These are phyloP conservation scores for Sporobolomyces pararoseus DNA, from an alignment of 768 basidiomycete species.

Conservation along the genomic window DNA sequence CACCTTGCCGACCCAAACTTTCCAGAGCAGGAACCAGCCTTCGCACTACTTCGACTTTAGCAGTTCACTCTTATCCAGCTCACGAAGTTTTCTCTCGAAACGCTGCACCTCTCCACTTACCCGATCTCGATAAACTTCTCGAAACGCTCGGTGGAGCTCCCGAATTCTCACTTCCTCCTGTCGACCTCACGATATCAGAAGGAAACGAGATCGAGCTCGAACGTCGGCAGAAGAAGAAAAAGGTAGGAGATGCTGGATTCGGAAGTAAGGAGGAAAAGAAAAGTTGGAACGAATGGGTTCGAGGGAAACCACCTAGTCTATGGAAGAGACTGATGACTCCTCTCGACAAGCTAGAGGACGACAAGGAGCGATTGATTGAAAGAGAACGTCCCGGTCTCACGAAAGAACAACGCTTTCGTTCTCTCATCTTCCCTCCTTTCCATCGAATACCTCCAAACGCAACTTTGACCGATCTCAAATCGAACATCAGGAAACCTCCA, in stretches of 20 bases:
- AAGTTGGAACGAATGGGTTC: constrained; percentile 11
- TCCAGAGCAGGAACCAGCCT: neutral
- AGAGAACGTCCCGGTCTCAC: neutral
- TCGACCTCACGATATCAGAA: neutral
- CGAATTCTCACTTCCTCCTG: constrained; percentile 48
- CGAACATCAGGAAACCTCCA: constrained; percentile 31
- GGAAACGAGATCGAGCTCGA: neutral
- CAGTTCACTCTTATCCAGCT: constrained; percentile 54
- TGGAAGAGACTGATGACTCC: neutral
- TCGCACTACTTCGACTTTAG: neutral
- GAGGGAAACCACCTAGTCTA: neutral
- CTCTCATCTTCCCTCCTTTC: constrained; percentile 44
- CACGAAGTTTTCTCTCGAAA: constrained; percentile 60
- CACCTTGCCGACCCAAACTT: no score
- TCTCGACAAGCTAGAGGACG: neutral
- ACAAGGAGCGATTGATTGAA: neutral
- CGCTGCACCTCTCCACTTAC: constrained; percentile 61
- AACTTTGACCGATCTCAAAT: constrained; percentile 43
- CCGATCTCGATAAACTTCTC: constrained; percentile 62
- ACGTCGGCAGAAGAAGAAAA: neutral
- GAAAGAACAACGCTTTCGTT: constrained; percentile 16
- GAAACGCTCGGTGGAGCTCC: constrained; percentile 54
- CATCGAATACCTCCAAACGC: constrained; percentile 38
- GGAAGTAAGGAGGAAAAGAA: neutral
- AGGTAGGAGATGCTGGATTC: neutral